phyloP scores from a whole-genome alignment of 2,329 filamentous ascomycete genomes.

The Phoma sp. region DNA sequence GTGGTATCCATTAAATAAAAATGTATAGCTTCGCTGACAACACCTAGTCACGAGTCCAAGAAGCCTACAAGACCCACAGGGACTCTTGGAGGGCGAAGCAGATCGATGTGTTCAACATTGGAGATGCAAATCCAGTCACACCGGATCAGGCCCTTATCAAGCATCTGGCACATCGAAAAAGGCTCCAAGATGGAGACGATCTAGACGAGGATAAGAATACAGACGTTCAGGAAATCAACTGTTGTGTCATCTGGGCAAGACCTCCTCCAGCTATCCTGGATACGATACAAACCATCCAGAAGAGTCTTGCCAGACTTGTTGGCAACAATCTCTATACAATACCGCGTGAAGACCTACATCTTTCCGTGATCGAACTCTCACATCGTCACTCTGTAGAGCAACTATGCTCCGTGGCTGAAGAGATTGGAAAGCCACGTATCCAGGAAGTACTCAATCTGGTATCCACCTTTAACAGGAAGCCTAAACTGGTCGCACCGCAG shows the following conservation, averaged over 20 bases:
- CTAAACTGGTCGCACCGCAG: constrained; percentile 10
- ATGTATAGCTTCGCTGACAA: background rate
- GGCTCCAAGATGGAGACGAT: background rate
- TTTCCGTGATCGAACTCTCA: constrained; percentile 22
- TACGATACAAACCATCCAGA: constrained; percentile 7
- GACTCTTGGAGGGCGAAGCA: constrained; percentile 6
- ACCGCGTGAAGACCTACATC: constrained; percentile 11
- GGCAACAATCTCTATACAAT: constrained; percentile 17
- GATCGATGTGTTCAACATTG: constrained; percentile 3
- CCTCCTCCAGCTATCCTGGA: constrained; percentile 4
- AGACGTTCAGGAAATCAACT: constrained; percentile 14
- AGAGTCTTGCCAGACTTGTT: background rate
- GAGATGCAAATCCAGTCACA: constrained; percentile 7
- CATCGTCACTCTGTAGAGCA: constrained; percentile 20
- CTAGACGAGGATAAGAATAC: background rate
- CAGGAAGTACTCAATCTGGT: constrained; percentile 18
- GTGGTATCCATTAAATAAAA: background rate
- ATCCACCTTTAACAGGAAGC: constrained; percentile 6
- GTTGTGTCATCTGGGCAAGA: constrained; percentile 17
- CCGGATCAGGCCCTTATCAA: constrained; percentile 19
- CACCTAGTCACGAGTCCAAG: background rate
- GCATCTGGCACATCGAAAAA: constrained; percentile 12
- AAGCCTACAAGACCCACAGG: constrained; percentile 17
- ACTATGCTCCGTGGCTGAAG: constrained; percentile 4
- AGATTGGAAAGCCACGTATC: constrained; percentile 10